Evolutionary conservation across 2,329 filamentous ascomycete genomes (phyloP).

Genomic region (Fusarium transvaalense): DNA sequence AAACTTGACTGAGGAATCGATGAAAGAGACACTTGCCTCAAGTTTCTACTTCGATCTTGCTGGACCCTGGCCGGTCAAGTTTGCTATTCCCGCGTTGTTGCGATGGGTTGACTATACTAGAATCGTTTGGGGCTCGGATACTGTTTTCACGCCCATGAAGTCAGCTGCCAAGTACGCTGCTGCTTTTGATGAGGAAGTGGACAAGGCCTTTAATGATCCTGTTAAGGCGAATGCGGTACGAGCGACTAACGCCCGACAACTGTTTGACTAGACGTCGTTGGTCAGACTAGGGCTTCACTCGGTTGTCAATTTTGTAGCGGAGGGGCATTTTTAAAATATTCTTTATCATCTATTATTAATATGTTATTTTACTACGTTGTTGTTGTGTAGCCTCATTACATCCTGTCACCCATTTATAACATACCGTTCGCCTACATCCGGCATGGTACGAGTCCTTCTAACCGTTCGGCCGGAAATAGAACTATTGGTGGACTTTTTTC

Average conservation of each 20-base stretch:
- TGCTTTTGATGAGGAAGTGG: slow-evolving; percentile 21
- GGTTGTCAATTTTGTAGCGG: no score
- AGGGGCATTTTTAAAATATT: not conserved
- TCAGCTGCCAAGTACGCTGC: slow-evolving; percentile 16
- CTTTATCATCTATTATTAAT: not conserved
- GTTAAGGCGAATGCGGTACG: slow-evolving; percentile 13
- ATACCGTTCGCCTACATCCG: not conserved
- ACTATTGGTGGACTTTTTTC: slow-evolving; percentile 15
- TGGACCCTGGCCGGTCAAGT: slow-evolving; percentile 19
- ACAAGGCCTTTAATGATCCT: not conserved
- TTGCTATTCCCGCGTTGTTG: slow-evolving; percentile 11
- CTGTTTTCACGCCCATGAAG: slow-evolving; percentile 20
- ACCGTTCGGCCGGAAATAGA: no score
- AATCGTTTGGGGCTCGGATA: slow-evolving; percentile 25
- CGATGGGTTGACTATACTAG: slow-evolving; percentile 26
- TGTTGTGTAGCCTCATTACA: not conserved
- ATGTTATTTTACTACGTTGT: not conserved
- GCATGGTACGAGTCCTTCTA: no score
- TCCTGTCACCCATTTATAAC: not conserved
- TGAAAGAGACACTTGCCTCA: slow-evolving; percentile 8
- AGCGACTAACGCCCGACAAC: slow-evolving; percentile 7
- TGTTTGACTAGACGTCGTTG: not conserved
- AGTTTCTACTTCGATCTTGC: slow-evolving; percentile 25
- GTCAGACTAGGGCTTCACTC: no score
- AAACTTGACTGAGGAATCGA: slow-evolving; percentile 13